Conservation (phyloP, 2,329 filamentous ascomycete species). For the Colletotrichum siamense region DNA sequence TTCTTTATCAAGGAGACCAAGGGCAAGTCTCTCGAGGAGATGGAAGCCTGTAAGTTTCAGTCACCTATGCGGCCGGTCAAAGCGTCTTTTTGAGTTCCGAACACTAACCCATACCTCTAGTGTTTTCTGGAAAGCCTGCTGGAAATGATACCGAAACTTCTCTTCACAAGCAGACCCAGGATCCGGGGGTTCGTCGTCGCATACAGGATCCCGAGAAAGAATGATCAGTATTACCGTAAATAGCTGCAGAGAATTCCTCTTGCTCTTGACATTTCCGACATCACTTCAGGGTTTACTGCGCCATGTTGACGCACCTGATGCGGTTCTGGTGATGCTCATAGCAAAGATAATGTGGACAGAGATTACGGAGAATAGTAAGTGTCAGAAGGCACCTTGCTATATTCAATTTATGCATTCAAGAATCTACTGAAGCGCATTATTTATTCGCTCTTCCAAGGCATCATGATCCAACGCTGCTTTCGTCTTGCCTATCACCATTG, state of each 20-base stretch:
- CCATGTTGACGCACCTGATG: neutral
- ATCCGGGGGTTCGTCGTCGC: neutral
- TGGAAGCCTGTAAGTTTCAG: constrained; percentile 30
- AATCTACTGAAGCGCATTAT: neutral
- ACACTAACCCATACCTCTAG: neutral
- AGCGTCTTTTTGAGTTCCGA: neutral
- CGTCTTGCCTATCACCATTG: neutral
- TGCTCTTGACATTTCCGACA: neutral
- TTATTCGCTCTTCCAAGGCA: neutral
- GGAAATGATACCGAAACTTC: neutral
- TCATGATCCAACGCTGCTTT: neutral
- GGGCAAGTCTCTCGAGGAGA: constrained; percentile 48
- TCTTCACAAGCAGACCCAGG: neutral
- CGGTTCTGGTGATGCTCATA: neutral
- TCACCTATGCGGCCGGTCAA: neutral
- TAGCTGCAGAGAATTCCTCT: neutral
- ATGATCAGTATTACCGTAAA: neutral
- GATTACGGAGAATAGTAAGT: neutral
- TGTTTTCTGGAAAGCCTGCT: neutral
- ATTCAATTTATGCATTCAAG: neutral
- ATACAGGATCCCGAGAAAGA: neutral
- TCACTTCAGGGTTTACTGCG: neutral
- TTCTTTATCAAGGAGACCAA: constrained; percentile 50
- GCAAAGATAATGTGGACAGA: neutral
- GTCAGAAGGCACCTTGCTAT: neutral